These are phyloP conservation scores for Lolium rigidum DNA, from an alignment of 176 grass and related monocot species.

Conservation along the genomic window DNA sequence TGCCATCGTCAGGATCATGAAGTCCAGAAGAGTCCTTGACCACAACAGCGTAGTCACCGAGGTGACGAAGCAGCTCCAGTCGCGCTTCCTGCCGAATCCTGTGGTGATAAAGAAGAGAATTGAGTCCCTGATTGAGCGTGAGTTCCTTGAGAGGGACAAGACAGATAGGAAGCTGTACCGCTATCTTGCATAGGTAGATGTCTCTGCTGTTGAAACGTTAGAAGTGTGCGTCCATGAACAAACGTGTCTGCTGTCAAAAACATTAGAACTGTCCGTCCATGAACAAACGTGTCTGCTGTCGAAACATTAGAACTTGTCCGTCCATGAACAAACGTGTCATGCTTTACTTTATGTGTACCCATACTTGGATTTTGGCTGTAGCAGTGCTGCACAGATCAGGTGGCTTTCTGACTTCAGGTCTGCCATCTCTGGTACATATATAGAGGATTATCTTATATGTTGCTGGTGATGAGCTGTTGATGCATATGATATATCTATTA, in stretches of 20 bases:
- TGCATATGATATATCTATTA: too few species aligned
- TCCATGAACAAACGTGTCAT: neutral
- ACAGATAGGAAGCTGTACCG: constrained; percentile 63
- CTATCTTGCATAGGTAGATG: constrained; percentile 40
- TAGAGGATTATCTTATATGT: constrained; percentile 9
- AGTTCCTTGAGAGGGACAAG: constrained; percentile 75
- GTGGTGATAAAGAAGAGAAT: constrained; percentile 74
- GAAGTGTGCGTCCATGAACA: constrained; percentile 11
- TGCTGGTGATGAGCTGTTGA: neutral
- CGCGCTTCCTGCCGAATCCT: constrained; percentile 65
- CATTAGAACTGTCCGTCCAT: neutral
- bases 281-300: neutral
- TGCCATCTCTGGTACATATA: constrained; percentile 37
- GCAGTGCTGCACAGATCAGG: constrained; percentile 15
- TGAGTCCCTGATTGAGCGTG: constrained; percentile 69
- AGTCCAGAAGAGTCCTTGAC: constrained; percentile 53
- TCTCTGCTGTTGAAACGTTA: neutral
- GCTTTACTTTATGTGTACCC: neutral
- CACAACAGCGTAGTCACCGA: constrained; percentile 60
- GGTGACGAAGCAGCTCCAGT: constrained; percentile 58
- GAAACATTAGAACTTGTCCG: neutral
- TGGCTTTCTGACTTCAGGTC: constrained; percentile 9
- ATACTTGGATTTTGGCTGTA: constrained; percentile 16
- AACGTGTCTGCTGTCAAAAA: neutral
- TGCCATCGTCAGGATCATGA: constrained; percentile 65